A percentile compares a stretch with the other conserved stretches of the same genome.
These are phyloP conservation scores for Dactylellina leptospora DNA, from an alignment of 2,329 filamentous ascomycete species.

Conservation along the genomic window DNA sequence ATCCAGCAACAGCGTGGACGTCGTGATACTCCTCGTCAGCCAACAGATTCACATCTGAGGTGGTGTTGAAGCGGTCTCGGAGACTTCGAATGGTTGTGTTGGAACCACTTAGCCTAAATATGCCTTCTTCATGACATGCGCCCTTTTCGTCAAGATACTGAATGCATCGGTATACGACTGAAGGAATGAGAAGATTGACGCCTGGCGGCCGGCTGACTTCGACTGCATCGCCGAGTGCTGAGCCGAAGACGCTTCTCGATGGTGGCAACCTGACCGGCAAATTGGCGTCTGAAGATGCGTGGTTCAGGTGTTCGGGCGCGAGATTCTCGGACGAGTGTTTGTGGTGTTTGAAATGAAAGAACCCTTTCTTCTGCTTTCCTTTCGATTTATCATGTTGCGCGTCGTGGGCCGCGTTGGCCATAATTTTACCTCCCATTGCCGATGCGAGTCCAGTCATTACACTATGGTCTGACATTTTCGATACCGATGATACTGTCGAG, in stretches of 20 bases:
- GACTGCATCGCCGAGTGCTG: slow-evolving; percentile 84
- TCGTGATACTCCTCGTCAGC: slow-evolving; percentile 87
- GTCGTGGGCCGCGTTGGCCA: slow-evolving; percentile 64
- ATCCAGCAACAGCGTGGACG: slow-evolving; percentile 91
- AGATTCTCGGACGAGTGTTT: slow-evolving; percentile 69
- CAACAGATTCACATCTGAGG: slow-evolving; percentile 88
- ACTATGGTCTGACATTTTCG: slow-evolving; percentile 61
- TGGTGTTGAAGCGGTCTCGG: slow-evolving; percentile 88
- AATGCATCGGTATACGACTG: slow-evolving; percentile 93
- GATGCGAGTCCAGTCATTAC: slow-evolving; percentile 74
- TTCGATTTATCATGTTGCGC: slow-evolving; percentile 72
- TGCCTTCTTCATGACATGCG: slow-evolving; percentile 86
- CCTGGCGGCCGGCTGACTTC: slow-evolving; percentile 78
- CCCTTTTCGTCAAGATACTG: slow-evolving; percentile 88
- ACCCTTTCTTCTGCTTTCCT: slow-evolving; percentile 72
- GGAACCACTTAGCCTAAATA: slow-evolving; percentile 96
- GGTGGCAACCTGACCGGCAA: slow-evolving; percentile 54
- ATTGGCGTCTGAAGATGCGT: slow-evolving; percentile 1
- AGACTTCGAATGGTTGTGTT: slow-evolving; percentile 92
- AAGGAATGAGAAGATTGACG: slow-evolving; percentile 78
- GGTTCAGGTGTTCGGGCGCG: slow-evolving; percentile 12
- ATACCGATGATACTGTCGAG: slow-evolving; percentile 48
- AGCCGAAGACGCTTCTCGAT: slow-evolving; percentile 74
- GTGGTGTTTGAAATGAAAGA: slow-evolving; percentile 70
- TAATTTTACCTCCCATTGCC: slow-evolving; percentile 85